A percentile compares a stretch with the other conserved stretches of the same genome.
These are phyloP conservation scores for Irpex lacteus DNA, from an alignment of 1,284 basidiomycete species.

Conservation along the genomic window DNA sequence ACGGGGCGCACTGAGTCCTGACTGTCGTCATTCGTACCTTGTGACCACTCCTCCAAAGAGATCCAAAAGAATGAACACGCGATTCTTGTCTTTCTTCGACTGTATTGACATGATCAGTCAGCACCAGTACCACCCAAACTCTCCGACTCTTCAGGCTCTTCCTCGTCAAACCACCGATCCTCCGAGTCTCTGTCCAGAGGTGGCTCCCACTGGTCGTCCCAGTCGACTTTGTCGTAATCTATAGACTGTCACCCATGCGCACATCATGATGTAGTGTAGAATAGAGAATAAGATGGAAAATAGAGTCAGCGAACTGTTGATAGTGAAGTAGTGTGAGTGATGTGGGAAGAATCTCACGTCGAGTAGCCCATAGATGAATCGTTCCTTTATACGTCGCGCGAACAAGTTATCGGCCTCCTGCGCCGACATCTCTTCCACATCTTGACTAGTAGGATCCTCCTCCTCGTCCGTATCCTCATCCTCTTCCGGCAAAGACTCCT, in stretches of 20 bases:
- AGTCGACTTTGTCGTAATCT: conserved; percentile 72
- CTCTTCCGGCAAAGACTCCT: conserved; percentile 63
- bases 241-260: too few relatives aligned
- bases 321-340: not conserved
- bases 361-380: conserved; percentile 73
- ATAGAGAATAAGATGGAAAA: too few relatives aligned
- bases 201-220: conserved; percentile 67
- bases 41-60: not conserved
- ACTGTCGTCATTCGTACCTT: not conserved
- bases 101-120: conserved; percentile 5
- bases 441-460: conserved; percentile 31
- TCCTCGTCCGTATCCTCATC: conserved; percentile 56
- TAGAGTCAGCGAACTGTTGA: not conserved
- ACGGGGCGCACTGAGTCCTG: not conserved
- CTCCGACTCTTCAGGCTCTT: conserved; percentile 39
- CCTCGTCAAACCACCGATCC: conserved; percentile 75
- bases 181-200: conserved; percentile 61
- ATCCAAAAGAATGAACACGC: not conserved
- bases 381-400: conserved; percentile 58
- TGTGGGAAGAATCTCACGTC: conserved; percentile 45
- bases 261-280: too few relatives aligned
- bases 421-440: conserved; percentile 35
- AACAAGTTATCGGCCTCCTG: conserved; percentile 50
- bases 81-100: too few relatives aligned
- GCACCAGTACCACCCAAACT: conserved; percentile 14